A percentile compares a stretch with the other conserved stretches of the same genome.
These are phyloP conservation scores for Starmerella davenportii DNA, from an alignment of 805 yeast species.

Conservation along the genomic window DNA sequence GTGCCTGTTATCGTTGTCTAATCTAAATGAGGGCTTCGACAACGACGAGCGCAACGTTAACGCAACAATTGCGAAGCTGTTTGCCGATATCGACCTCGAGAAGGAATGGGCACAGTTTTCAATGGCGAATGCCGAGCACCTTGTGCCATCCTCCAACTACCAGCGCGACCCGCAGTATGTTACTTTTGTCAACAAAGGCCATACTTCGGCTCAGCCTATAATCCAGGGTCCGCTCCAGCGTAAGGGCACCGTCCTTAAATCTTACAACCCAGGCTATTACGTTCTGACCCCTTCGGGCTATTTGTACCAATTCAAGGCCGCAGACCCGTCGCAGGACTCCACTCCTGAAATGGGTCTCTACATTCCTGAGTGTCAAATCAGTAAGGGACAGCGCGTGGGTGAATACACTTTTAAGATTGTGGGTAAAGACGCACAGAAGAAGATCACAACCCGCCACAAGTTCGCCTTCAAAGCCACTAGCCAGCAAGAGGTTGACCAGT, in stretches of 20 bases:
- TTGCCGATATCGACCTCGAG: constrained; percentile 24
- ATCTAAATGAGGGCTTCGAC: constrained; percentile 21
- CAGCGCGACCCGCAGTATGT: constrained; percentile 26
- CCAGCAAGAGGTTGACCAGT: constrained; percentile 28
- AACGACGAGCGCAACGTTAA: constrained; percentile 20
- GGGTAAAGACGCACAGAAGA: constrained; percentile 28
- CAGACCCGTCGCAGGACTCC: constrained; percentile 27
- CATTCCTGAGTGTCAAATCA: constrained; percentile 31
- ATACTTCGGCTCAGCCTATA: constrained; percentile 28
- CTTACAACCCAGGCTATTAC: constrained; percentile 28
- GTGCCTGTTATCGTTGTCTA: constrained; percentile 22
- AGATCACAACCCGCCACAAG: constrained; percentile 22
- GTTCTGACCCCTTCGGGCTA: constrained; percentile 31
- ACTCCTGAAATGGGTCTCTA: constrained; percentile 31
- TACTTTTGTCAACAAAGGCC: constrained; percentile 26
- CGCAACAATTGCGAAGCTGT: constrained; percentile 20
- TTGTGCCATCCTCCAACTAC: constrained; percentile 23
- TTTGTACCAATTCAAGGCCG: constrained; percentile 28
- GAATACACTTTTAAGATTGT: constrained; percentile 27
- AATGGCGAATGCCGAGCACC: constrained; percentile 20
- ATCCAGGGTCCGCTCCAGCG: constrained; percentile 32
- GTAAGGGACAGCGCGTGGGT: constrained; percentile 23
- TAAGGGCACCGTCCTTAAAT: constrained; percentile 29
- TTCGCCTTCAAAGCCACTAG: constrained; percentile 29
- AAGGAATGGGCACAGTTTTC: constrained; percentile 32